Evolutionary conservation across 2,329 filamentous ascomycete species (phyloP), one percentile per base, ranked within the genome.

Genomic region (Ceratocystiopsis sp.): DNA sequence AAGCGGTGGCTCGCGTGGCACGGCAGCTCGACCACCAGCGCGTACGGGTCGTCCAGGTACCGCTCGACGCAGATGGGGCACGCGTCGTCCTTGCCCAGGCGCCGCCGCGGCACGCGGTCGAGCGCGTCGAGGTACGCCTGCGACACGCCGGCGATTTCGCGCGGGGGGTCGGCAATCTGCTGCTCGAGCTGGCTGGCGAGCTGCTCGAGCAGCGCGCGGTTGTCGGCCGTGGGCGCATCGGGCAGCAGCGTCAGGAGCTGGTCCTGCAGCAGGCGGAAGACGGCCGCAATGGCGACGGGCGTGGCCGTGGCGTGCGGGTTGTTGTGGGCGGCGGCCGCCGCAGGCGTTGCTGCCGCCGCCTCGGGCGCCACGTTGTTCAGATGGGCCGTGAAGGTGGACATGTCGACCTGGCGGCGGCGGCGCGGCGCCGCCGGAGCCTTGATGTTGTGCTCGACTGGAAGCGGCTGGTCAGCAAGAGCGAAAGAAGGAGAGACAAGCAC

Each of bases 1-100:
- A 77, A 80, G 41, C 59, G 60, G 56, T 80, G 76, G 36, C 57
- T 61, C 32, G 62, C 64, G 51, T 74, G 63, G 54, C 76, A 80
- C 36, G 75, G 75, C 53, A 80, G 62, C 61, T 75, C 67, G 25
- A 80, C 76, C 13, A 80, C 74, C 2, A 80, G 62, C 44, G 68
- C 71, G 54, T 73, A 78, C 51, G 63, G 60, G 52, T 80, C 76
- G 51, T 79, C 73, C 39, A 77, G 61, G 53, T 73, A 78, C 29
- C 57, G 59, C 51, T 78, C 70, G 46, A 71, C 73, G 59, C 75
- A 80, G 55, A 80, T 79, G 37, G 75, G 70, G 49, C 75, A 80
- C 45, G 63, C 56, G 42, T 71, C 71, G 38, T 75, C 71, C 2
- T 52, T 41, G 52, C 57, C 58, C 25, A 80, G 61, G 38, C 49